Base-by-base conservation (phyloP, 148 eudicot species). In the Chenopodium berlandieri region DNA sequence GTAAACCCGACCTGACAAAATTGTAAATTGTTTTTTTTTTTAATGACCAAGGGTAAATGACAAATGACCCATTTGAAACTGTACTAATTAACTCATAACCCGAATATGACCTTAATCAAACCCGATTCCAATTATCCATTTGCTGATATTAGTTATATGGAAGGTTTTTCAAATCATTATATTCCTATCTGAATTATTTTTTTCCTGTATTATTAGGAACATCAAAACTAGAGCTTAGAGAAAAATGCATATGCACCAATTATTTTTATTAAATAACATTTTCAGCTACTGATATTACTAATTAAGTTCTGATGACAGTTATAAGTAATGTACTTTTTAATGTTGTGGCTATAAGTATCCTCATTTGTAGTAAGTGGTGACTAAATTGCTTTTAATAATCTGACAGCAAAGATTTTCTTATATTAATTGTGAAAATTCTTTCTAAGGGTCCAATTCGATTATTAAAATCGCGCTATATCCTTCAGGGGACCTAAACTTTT, bases 361-460 rank as follows among this genome's bases (percentile, higher is more conserved):
- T 52, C 4, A 48, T 58, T 40, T 12, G 64, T 62, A 56, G 77
- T 2, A 50, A 78, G 37, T 73, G 69, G 48, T 75, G 46, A 67
- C 67, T 75, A 75, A 67, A 75, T 69, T 60, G 73, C 80, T 76
- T 76, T 80, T 75, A 22, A n/a, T 19, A 56, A 9, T 48, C 71
- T 71, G 80, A 84, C 86, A 84, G 80, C 83, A 76, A 76, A 76
- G 58, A 32, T 71, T 37, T 48, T 32, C 77, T 62, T 34, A 76
- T 34, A 73, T 9, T 69, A 79, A 75, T 6, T 40, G 44, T 47
- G 12, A 31, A 11, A 62, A 75, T 79, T 79, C 22, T 66, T 75
- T 50, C 3, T 9, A 63, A 63, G 48, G 34, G 64, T 60, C 65
- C 73, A 34, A 3, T 73, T 32, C 14, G 8, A 31, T 25, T 75